A percentile compares a stretch with the other conserved stretches of the same genome.
phyloP scores from a whole-genome alignment of 306 rosid genomes.

The Cicer cuneatum region DNA sequence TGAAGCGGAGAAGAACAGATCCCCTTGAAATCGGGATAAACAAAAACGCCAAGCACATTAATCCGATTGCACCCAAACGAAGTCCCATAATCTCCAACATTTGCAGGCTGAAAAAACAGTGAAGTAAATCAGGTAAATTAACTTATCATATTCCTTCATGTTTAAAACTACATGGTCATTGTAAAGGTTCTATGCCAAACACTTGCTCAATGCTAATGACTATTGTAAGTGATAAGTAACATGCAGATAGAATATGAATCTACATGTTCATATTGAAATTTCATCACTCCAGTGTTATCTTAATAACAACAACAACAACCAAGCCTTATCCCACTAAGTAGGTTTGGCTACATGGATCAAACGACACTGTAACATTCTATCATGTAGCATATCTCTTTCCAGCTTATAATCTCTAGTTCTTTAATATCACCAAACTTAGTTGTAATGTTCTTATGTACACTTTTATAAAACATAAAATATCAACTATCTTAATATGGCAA shows the following conservation, averaged over 20 bases:
- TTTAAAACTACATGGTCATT: neutral
- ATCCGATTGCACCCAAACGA: slow-evolving; percentile 70
- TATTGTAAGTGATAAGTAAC: neutral
- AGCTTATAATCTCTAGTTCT: too few species aligned
- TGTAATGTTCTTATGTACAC: neutral
- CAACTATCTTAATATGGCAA: too few species aligned
- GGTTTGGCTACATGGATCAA: too few species aligned
- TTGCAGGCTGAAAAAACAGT: slow-evolving; percentile 51
- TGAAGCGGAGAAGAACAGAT: slow-evolving; percentile 82
- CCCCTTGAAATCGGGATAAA: slow-evolving; percentile 92
- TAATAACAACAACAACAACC: neutral
- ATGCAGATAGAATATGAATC: neutral
- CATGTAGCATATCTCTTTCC: too few species aligned
- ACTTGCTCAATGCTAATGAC: slow-evolving; percentile 14
- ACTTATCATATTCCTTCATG: slow-evolving; percentile 33
- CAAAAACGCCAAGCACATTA: slow-evolving; percentile 71
- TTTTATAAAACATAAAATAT: neutral
- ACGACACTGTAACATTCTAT: too few species aligned
- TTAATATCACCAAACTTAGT: neutral
- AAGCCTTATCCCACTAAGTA: too few species aligned
- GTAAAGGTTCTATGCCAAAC: slow-evolving; percentile 26
- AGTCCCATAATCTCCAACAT: slow-evolving; percentile 65
- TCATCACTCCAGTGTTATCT: neutral
- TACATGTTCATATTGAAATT: slow-evolving; percentile 5
- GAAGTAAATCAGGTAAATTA: slow-evolving; percentile 38